These are phyloP conservation scores for Lasiodiplodia sp. DNA, from an alignment of 2,329 filamentous ascomycete genomes.

Conservation along the genomic window DNA sequence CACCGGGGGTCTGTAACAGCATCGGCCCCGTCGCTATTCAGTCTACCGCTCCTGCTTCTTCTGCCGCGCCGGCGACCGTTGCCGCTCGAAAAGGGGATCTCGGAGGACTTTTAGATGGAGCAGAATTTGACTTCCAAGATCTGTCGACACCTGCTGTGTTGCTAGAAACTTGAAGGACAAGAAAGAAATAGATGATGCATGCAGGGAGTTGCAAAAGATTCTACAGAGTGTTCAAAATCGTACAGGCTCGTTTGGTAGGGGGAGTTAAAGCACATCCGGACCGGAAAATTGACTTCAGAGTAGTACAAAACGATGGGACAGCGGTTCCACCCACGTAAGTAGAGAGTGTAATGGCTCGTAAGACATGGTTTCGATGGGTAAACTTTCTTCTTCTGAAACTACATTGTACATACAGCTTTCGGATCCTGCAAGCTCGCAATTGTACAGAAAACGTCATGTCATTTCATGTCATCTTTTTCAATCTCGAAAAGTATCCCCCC, in stretches of 20 bases:
- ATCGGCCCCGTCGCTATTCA: neutral
- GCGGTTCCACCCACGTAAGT: too few species aligned
- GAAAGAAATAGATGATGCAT: neutral
- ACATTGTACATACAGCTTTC: too few species aligned
- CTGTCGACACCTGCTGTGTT: neutral
- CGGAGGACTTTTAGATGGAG: neutral
- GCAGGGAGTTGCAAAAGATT: neutral
- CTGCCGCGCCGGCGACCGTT: neutral
- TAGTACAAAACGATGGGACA: too few species aligned
- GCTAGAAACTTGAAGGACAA: neutral
- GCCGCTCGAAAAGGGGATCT: neutral
- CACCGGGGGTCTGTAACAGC: neutral
- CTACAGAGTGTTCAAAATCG: neutral
- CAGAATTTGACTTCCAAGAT: neutral
- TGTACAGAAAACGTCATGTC: neutral
- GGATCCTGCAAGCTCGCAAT: neutral
- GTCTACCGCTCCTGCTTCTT: neutral
- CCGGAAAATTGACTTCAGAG: too few species aligned
- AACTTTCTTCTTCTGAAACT: too few species aligned
- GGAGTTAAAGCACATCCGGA: too few species aligned
- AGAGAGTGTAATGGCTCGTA: too few species aligned
- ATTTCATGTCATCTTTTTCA: too few species aligned
- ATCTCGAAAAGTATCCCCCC: too few species aligned
- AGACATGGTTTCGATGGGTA: too few species aligned
- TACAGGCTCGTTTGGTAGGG: neutral